Percentiles rank a stretch among this genome's conserved stretches.
Evolutionary conservation across 1,139 yeast species (phyloP).

Genomic region (Tardiomyces digboiensis): DNA sequence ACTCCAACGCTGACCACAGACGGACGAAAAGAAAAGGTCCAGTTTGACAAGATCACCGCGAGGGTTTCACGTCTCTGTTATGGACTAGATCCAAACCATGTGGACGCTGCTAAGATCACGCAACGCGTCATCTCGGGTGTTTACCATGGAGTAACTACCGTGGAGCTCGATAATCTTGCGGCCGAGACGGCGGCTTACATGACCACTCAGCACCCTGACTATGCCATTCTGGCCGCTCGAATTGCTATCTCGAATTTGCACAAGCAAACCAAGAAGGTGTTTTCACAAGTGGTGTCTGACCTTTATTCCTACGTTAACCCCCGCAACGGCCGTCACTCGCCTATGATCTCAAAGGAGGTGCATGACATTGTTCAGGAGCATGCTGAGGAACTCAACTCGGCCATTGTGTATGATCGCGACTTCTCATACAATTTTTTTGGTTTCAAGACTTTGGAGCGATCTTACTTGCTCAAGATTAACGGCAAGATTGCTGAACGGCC

Average conservation of each 20-base stretch:
- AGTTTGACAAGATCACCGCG: conserved; percentile 67
- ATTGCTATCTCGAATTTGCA: conserved; percentile 88
- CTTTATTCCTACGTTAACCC: conserved; percentile 62
- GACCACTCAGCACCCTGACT: conserved; percentile 97
- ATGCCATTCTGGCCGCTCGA: conserved; percentile 91
- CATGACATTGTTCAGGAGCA: conserved; percentile 53
- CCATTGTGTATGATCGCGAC: conserved; percentile 78
- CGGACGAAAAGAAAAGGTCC: conserved; percentile 81
- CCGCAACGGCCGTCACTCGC: conserved; percentile 57
- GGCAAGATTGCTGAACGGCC: conserved; percentile 85
- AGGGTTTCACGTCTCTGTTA: conserved; percentile 62
- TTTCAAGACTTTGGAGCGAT: conserved; percentile 78
- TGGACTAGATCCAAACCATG: conserved; percentile 74
- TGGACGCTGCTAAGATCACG: conserved; percentile 83
- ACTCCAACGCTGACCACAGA: too few species aligned
- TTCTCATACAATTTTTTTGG: conserved; percentile 79
- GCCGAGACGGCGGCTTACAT: conserved; percentile 97
- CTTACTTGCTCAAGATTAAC: conserved; percentile 60
- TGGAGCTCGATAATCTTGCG: conserved; percentile 84
- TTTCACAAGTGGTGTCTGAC: conserved; percentile 64
- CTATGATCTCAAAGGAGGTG: conserved; percentile 72
- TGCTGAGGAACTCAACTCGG: conserved; percentile 66
- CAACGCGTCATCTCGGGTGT: conserved; percentile 86
- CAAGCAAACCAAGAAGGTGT: conserved; percentile 86
- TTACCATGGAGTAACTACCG: conserved; percentile 93